Evolutionary conservation across 148 eudicot species (phyloP).

Genomic region (Vaccinium myrtillus): DNA sequence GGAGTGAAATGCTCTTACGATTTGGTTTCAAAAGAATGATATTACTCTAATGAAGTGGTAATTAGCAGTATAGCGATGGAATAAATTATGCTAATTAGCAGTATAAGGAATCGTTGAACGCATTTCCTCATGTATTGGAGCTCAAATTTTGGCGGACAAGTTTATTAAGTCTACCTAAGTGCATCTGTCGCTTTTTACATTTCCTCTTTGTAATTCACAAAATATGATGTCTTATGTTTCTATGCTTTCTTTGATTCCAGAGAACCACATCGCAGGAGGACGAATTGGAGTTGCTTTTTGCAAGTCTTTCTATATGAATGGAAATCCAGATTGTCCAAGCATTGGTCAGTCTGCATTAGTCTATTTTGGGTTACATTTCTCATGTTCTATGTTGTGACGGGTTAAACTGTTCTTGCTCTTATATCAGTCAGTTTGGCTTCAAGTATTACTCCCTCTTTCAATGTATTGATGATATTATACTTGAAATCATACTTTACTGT

Average conservation of each 20-base stretch:
- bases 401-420: no score
- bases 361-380: neutral
- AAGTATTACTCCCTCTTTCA: neutral
- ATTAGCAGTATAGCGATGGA: neutral
- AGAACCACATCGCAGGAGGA: conserved; percentile 75
- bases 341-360: conserved; percentile 1
- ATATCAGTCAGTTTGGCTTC: neutral
- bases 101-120: neutral
- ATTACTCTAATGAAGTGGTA: neutral
- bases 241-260: conserved; percentile 27
- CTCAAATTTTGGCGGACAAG: neutral
- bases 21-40: neutral
- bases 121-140: neutral
- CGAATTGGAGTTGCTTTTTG: conserved; percentile 78
- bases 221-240: conserved; percentile 7
- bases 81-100: neutral
- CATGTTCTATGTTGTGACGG: neutral
- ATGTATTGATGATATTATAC: neutral
- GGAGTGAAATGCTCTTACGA: neutral
- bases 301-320: conserved; percentile 62
- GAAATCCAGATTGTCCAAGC: conserved; percentile 11
- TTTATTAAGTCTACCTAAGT: neutral
- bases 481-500: neutral
- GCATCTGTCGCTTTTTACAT: neutral
- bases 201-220: neutral